Evolutionary conservation across 441 rosid species (phyloP), one percentile per base, ranked within the genome.

Genomic region (Jatropha multifida): DNA sequence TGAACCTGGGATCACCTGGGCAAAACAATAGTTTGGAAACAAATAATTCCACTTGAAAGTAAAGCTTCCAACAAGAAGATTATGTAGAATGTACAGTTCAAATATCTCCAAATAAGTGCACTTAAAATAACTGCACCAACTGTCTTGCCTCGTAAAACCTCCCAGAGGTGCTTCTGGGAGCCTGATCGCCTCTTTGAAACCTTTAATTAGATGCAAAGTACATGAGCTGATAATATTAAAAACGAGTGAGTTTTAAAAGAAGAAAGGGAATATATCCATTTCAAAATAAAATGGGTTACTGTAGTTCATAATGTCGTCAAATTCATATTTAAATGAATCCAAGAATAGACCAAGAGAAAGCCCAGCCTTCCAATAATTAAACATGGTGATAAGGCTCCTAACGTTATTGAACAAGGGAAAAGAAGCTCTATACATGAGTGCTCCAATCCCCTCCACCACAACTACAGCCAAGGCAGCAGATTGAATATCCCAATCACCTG

Each of bases 401-500:
- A 86, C 77, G 71, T 72, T 86, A 85, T 78, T 79, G 72, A 90
- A 69, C 68, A 88, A 37, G 32, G 88, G 87, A 71, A 88, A 32
- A 32, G 32, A 68, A 62, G 86, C 88, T 52, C 79, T 85, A 70
- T 94, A 91, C 94, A 87, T 91, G 70, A 94, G 90, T 18, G 94
- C 96, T 76, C 97, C 97, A 27, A 94, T 94, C 48, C 88, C 93
- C 82, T 94, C 99, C 13, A 93, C 97, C 46, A 90, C 81, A 26
- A 82, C 81, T 52, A 89, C 96, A 40, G 97, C 97, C 67, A 93
- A 81, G 54, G 87, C 97, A 70, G 97, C 97, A 76, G 97, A 91
- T 15, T 93, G 81, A 64, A 94, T 92, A 89, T 94, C 99, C 97
- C 96, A 91, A 71, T 92, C 97, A 72, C 97, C 97, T 14, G 97